These are phyloP conservation scores for Euphorbia schlechtendalii DNA, from an alignment of 441 rosid genomes.

Conservation along the genomic window DNA sequence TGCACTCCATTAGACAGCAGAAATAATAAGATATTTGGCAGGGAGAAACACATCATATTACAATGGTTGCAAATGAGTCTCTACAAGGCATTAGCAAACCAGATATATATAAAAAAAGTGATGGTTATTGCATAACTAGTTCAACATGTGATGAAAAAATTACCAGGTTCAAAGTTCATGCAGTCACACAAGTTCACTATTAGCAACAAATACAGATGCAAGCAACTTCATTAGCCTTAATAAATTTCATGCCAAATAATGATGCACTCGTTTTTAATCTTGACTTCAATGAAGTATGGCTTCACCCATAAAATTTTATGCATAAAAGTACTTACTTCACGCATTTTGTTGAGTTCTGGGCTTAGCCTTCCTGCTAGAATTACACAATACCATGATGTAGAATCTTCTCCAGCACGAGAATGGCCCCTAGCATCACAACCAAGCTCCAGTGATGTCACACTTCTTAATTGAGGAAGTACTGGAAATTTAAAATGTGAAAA, in stretches of 20 bases:
- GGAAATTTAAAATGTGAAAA: conserved; percentile 20
- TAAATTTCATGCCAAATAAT: neutral
- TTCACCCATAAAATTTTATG: conserved; percentile 15
- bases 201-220: neutral
- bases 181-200: neutral
- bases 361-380: conserved; percentile 90
- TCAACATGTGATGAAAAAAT: neutral
- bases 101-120: neutral
- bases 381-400: conserved; percentile 82
- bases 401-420: conserved; percentile 82
- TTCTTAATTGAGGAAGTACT: conserved; percentile 90
- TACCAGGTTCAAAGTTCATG: neutral
- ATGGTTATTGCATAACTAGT: neutral
- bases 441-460: conserved; percentile 76
- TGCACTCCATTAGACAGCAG: conserved; percentile 24
- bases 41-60: neutral
- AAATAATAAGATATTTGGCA: conserved; percentile 8
- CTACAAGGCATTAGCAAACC: neutral
- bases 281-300: neutral
- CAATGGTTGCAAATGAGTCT: conserved; percentile 1
- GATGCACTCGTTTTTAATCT: neutral
- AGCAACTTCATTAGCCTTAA: neutral
- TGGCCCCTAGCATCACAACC: conserved; percentile 94
- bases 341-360: conserved; percentile 80
- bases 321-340: conserved; percentile 55